Percentiles rank a stretch among this genome's conserved stretches.
These are phyloP conservation scores for Luzula sylvatica DNA, from an alignment of 176 grass and related monocot genomes.

Conservation along the genomic window DNA sequence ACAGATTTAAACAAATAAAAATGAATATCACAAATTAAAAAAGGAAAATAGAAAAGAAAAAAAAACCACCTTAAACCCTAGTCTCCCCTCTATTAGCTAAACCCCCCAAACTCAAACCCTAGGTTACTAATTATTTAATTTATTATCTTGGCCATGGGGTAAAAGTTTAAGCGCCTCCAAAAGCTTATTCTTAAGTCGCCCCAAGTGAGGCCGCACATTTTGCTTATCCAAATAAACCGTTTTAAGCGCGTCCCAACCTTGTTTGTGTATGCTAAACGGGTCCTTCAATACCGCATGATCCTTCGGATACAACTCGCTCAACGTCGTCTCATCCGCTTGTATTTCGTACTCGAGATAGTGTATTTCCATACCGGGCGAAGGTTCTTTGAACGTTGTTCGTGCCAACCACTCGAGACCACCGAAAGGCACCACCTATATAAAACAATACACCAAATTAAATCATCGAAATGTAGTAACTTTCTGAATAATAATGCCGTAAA, in stretches of 20 bases:
- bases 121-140: constrained; percentile 3
- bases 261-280: constrained; percentile 62
- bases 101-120: background rate
- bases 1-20: constrained; percentile 22
- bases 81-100: constrained; percentile 16
- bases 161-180: constrained; percentile 50
- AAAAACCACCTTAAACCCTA: constrained; percentile 7
- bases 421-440: constrained; percentile 62
- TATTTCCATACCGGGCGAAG: constrained; percentile 56
- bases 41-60: background rate
- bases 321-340: constrained; percentile 72
- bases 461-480: too few species aligned
- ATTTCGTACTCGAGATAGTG: constrained; percentile 79
- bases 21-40: constrained; percentile 22
- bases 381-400: constrained; percentile 62
- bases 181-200: constrained; percentile 72
- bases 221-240: constrained; percentile 84
- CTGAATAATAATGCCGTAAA: too few species aligned
- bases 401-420: constrained; percentile 74
- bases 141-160: constrained; percentile 32
- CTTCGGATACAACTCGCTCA: constrained; percentile 63
- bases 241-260: constrained; percentile 71
- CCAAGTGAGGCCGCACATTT: constrained; percentile 73
- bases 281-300: constrained; percentile 63
- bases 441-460: background rate